Evolutionary conservation across 2,329 filamentous ascomycete species (phyloP).

Genomic region (Aureobasidium sp.): DNA sequence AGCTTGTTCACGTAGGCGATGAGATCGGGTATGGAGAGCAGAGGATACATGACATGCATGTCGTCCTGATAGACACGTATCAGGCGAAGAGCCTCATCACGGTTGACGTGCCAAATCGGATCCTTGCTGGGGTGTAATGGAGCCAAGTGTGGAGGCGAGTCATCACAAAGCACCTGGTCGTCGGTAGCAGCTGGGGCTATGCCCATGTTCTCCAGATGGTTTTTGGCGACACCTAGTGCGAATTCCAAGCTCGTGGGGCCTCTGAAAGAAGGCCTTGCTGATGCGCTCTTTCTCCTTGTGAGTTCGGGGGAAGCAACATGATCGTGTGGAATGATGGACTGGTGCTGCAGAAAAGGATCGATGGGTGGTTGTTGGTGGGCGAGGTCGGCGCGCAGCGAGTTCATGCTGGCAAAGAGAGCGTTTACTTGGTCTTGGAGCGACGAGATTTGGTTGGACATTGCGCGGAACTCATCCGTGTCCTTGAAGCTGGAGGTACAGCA

Average conservation of each 20-base stretch:
- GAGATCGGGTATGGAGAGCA: constrained; percentile 64
- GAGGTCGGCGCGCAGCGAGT: constrained; percentile 49
- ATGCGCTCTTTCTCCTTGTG: constrained; percentile 11
- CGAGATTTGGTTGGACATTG: constrained; percentile 65
- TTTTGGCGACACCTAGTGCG: constrained; percentile 78
- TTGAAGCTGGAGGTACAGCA: constrained; percentile 73
- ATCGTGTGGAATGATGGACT: neutral
- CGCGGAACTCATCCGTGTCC: constrained; percentile 83
- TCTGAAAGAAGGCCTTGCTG: constrained; percentile 54
- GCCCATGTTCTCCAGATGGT: constrained; percentile 81
- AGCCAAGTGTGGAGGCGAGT: constrained; percentile 29
- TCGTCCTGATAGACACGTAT: constrained; percentile 81
- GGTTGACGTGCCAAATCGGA: constrained; percentile 69
- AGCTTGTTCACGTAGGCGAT: constrained; percentile 62
- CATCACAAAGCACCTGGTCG: constrained; percentile 40
- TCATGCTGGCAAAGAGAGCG: constrained; percentile 63
- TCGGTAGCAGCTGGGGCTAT: constrained; percentile 52
- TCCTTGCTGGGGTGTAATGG: constrained; percentile 49
- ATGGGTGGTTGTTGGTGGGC: constrained; percentile 26
- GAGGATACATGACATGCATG: constrained; percentile 85
- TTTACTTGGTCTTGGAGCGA: constrained; percentile 79
- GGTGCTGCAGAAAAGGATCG: constrained; percentile 26
- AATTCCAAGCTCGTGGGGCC: constrained; percentile 81
- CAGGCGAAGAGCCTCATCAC: constrained; percentile 71
- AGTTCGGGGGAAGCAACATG: constrained; percentile 14